phyloP scores from a whole-genome alignment of 148 eudicot genomes.

The Fagopyrum homotropicum region DNA sequence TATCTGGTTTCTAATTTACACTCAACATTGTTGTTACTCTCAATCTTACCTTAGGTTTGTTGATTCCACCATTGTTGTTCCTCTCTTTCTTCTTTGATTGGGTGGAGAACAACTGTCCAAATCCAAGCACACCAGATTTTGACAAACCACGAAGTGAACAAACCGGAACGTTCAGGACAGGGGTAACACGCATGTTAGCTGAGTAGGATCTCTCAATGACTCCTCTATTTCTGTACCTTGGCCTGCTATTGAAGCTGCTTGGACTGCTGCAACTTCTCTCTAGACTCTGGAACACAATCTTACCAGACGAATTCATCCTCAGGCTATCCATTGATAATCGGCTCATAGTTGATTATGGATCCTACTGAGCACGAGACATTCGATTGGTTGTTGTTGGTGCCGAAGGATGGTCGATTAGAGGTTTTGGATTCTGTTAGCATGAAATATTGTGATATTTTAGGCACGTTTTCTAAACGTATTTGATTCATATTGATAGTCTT shows the following conservation, averaged over 20 bases:
- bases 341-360: conserved; percentile 19
- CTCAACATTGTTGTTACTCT: too few relatives aligned
- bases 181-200: conserved; percentile 63
- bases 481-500: too few relatives aligned
- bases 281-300: background rate
- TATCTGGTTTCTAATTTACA: too few relatives aligned
- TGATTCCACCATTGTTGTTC: background rate
- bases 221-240: conserved; percentile 45
- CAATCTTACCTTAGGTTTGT: background rate
- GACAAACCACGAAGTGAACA: conserved; percentile 63
- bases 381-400: background rate
- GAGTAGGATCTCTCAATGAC: conserved; percentile 83
- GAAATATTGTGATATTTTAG: too few relatives aligned
- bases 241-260: conserved; percentile 71
- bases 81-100: conserved; percentile 32
- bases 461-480: too few relatives aligned
- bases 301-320: conserved; percentile 78
- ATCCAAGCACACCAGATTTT: conserved; percentile 58
- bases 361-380: conserved; percentile 22
- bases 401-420: conserved; percentile 13
- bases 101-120: conserved; percentile 36
- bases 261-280: conserved; percentile 44
- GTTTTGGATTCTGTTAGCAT: conserved; percentile 24
- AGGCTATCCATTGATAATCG: conserved; percentile 65
- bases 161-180: conserved; percentile 86